Percentiles rank a stretch among this genome's conserved stretches.
These are phyloP conservation scores for Taxillus chinensis DNA, from an alignment of 164 flowering plant genomes.

Conservation along the genomic window DNA sequence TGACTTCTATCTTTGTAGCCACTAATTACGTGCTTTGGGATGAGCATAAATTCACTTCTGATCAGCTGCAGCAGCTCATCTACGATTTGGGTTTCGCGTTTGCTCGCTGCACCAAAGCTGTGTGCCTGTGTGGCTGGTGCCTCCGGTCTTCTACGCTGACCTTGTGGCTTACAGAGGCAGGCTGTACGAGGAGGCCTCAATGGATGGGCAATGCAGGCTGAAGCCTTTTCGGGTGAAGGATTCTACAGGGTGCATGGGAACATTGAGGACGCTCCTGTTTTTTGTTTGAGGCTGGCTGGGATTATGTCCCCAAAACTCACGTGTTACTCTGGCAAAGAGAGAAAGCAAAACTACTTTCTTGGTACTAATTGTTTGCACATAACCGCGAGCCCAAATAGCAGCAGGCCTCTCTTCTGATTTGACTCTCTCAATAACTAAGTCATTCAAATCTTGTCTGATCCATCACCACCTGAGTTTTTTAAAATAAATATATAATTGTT, in stretches of 20 bases:
- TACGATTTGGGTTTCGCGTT: conserved; percentile 68
- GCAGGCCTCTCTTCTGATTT: no score
- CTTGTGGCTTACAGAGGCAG: conserved; percentile 68
- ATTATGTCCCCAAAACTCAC: no score
- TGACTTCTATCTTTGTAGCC: conserved; percentile 75
- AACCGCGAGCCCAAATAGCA: no score
- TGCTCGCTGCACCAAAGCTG: conserved; percentile 80
- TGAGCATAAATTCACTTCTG: conserved; percentile 53
- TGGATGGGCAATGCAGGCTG: conserved; percentile 13
- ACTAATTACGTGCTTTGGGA: conserved; percentile 59
- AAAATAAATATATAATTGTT: no score
- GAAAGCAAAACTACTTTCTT: no score
- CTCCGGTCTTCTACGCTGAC: conserved; percentile 81
- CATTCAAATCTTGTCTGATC: no score
- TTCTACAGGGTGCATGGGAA: conserved; percentile 31
- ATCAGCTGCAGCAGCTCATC: conserved; percentile 54
- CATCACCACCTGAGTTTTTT: no score
- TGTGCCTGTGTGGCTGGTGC: conserved; percentile 63
- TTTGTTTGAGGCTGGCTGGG: conserved; percentile 24
- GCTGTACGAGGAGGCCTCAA: conserved; percentile 40
- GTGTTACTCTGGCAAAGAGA: no score
- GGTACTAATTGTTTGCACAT: no score
- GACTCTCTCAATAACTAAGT: no score
- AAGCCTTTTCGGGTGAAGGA: conserved; percentile 6
- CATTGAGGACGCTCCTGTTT: conserved; percentile 44